Evolutionary conservation across 495 filamentous ascomycete species (phyloP).

Genomic region (Tuber brumale): DNA sequence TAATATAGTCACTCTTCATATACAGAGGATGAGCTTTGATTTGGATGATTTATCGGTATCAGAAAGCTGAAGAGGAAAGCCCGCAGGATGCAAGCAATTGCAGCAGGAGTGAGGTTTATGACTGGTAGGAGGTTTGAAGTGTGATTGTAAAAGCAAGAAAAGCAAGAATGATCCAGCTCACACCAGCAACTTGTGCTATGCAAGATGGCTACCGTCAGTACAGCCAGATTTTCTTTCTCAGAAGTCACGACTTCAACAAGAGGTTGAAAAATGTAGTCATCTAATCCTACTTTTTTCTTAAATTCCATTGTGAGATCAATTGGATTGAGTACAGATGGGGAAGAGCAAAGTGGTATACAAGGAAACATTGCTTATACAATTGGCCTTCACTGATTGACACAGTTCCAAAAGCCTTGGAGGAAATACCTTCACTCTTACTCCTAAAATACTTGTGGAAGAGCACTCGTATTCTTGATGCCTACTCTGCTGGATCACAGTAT

Average conservation of each 20-base stretch:
- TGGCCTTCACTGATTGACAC: neutral
- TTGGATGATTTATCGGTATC: neutral
- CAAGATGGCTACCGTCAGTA: neutral
- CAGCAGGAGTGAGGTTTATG: neutral
- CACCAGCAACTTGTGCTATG: neutral
- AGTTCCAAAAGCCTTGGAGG: neutral
- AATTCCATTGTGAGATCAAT: conserved; percentile 5
- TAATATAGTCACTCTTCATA: neutral
- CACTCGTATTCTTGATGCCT: neutral
- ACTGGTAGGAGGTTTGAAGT: too few species aligned
- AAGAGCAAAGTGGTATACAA: conserved; percentile 10
- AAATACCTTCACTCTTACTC: neutral
- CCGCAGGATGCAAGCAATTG: neutral
- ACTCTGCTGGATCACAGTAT: neutral
- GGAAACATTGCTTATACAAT: conserved; percentile 3
- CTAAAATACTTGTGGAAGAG: neutral
- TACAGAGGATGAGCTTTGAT: neutral
- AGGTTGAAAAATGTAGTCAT: neutral
- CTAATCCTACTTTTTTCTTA: neutral
- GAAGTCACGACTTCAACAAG: neutral
- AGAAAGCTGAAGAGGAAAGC: conserved; percentile 3
- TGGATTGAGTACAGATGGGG: conserved; percentile 6
- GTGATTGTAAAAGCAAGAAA: neutral
- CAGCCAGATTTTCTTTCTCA: neutral
- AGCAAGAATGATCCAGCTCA: neutral